These are phyloP conservation scores for Leucaena leucocephala DNA, from an alignment of 306 rosid genomes.

Conservation along the genomic window DNA sequence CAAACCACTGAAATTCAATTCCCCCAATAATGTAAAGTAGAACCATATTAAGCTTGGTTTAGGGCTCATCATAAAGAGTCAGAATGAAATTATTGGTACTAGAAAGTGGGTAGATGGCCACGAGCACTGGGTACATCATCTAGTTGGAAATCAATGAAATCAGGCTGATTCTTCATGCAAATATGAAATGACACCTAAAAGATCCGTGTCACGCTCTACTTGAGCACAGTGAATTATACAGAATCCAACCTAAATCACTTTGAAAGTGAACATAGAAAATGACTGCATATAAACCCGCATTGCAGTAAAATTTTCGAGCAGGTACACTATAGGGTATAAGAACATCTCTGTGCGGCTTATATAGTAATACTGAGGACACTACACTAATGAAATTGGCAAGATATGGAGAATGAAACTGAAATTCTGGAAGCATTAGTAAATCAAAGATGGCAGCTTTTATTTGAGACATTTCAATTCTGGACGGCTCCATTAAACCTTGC, in stretches of 20 bases:
- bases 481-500: conserved; percentile 19
- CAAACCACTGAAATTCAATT: conserved; percentile 39
- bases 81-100: conserved; percentile 31
- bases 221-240: conserved; percentile 49
- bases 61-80: conserved; percentile 27
- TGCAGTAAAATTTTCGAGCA: conserved; percentile 33
- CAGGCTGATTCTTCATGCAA: conserved; percentile 41
- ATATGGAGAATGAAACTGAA: conserved; percentile 28
- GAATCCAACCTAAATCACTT: conserved; percentile 47
- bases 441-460: conserved; percentile 19
- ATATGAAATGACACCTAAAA: conserved; percentile 43
- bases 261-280: conserved; percentile 32
- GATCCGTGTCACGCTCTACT: conserved; percentile 49
- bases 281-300: conserved; percentile 1
- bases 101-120: conserved; percentile 43
- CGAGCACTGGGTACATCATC: conserved; percentile 34
- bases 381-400: background rate
- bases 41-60: conserved; percentile 36
- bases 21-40: conserved; percentile 33
- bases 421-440: background rate
- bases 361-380: conserved; percentile 26
- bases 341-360: conserved; percentile 18
- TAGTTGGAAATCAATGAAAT: conserved; percentile 33
- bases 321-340: conserved; percentile 6
- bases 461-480: conserved; percentile 13